Conservation (phyloP, 192 early-diverging fungal genomes). For the Mortierella alpina region DNA sequence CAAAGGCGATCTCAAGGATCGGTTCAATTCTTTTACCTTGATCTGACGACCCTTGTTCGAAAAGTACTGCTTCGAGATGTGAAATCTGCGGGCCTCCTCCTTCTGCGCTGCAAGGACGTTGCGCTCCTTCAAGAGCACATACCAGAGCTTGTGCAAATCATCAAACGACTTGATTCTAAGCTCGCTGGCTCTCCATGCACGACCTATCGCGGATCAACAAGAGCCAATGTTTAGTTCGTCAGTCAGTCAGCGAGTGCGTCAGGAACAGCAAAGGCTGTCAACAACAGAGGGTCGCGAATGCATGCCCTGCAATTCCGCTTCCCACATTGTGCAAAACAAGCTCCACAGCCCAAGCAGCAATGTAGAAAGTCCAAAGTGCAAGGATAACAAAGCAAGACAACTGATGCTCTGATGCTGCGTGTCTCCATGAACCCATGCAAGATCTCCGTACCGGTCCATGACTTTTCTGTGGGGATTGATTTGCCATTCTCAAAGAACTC, state of each 20-base stretch:
- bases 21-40: conserved; percentile 58
- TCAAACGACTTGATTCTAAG: conserved; percentile 95
- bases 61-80: conserved; percentile 64
- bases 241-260: background rate
- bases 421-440: background rate
- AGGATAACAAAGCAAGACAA: background rate
- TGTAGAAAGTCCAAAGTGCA: background rate
- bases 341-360: too few species aligned
- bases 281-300: background rate
- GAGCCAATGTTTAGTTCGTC: background rate
- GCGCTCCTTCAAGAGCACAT: conserved; percentile 85
- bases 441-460: conserved; percentile 56
- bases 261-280: background rate
- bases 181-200: conserved; percentile 90
- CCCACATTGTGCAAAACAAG: too few species aligned
- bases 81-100: conserved; percentile 73
- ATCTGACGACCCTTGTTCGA: conserved; percentile 70
- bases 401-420: background rate
- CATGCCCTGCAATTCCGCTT: background rate
- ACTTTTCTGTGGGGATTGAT: conserved; percentile 59
- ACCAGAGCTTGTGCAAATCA: conserved; percentile 97
- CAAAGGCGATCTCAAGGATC: background rate
- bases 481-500: conserved; percentile 71
- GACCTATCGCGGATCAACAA: conserved; percentile 60
- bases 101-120: conserved; percentile 81